Percentiles rank a stretch among this genome's conserved stretches.
Evolutionary conservation across 495 filamentous ascomycete species (phyloP).

Genomic region (Neurospora cerealis): DNA sequence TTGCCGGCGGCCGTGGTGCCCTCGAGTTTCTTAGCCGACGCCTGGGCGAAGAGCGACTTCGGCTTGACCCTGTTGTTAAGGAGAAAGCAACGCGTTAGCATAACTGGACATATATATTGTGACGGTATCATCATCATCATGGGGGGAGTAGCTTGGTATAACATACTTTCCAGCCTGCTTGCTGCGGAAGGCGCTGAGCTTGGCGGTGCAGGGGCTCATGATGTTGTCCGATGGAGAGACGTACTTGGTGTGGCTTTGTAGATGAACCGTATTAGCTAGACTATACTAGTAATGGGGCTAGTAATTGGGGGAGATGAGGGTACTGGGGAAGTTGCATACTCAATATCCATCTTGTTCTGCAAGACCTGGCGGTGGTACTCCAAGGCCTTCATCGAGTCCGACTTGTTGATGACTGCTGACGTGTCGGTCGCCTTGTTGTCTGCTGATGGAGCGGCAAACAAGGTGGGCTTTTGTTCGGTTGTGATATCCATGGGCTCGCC

Average conservation of each 20-base stretch:
- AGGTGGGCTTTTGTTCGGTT: constrained; percentile 9
- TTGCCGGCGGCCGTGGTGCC: constrained; percentile 21
- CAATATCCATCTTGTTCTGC: constrained; percentile 60
- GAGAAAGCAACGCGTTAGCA: constrained; percentile 1
- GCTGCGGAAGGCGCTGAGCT: constrained; percentile 72
- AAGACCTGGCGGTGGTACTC: constrained; percentile 74
- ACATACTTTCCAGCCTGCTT: constrained; percentile 67
- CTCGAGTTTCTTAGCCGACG: constrained; percentile 45
- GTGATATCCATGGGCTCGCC: constrained; percentile 8
- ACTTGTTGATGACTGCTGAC: constrained; percentile 23
- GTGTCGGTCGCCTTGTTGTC: constrained; percentile 14
- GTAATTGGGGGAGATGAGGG: background rate
- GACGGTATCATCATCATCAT: background rate
- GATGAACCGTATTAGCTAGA: background rate
- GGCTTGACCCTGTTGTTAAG: constrained; percentile 41
- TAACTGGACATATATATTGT: background rate
- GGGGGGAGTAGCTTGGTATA: background rate
- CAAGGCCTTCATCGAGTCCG: constrained; percentile 47
- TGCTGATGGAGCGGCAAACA: background rate
- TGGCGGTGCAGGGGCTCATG: constrained; percentile 88
- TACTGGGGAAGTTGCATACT: constrained; percentile 30
- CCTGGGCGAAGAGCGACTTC: constrained; percentile 53
- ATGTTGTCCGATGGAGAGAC: constrained; percentile 89
- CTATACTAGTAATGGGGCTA: background rate
- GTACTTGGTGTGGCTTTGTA: constrained; percentile 49